phyloP scores from a whole-genome alignment of 139 green algal species.

The Coccomyxa sp. region DNA sequence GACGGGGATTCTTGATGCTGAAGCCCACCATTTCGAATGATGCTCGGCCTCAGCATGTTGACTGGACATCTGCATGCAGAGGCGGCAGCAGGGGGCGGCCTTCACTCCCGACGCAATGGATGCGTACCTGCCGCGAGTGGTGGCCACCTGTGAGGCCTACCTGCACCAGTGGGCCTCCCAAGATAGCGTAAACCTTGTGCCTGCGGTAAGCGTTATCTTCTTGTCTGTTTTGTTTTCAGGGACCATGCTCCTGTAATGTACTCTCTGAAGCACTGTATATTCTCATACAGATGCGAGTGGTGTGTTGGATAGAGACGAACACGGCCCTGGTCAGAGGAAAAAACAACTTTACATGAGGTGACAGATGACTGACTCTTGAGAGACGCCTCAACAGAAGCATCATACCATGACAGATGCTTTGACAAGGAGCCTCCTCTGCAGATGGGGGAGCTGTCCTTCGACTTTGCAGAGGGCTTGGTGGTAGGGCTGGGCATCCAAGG shows the following conservation, averaged over 20 bases:
- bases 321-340: not conserved
- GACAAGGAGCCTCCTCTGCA: no score
- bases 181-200: not conserved
- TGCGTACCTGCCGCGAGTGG: not conserved
- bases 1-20: not conserved
- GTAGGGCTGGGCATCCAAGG: not conserved
- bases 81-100: not conserved
- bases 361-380: no score
- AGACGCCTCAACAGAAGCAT: no score
- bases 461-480: not conserved
- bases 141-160: not conserved
- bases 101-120: constrained; percentile 3
- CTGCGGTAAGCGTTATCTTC: not conserved
- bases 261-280: no score
- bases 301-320: no score
- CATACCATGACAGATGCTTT: no score
- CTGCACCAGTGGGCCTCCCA: not conserved
- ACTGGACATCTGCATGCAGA: not conserved
- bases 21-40: not conserved
- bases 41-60: not conserved
- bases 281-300: no score
- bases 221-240: not conserved
- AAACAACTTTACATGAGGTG: not conserved
- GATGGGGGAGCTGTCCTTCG: not conserved
- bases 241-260: no score